Evolutionary conservation across 768 basidiomycete genomes (phyloP), one percentile per base, ranked within the genome.

Genomic region (Tricholoma flavovirens): DNA sequence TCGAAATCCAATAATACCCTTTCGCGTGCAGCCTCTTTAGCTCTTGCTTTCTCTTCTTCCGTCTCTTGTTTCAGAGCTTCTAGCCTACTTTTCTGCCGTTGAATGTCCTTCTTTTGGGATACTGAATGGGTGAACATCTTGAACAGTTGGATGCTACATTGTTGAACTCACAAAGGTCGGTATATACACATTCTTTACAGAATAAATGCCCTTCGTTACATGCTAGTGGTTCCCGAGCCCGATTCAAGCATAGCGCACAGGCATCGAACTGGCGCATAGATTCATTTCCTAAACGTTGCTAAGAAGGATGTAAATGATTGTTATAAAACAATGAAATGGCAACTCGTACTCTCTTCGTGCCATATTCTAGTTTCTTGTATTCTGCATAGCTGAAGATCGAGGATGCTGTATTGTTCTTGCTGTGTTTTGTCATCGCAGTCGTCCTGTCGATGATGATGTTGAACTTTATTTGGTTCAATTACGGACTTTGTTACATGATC

Each of bases 101-200:
- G 94, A 60, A 98, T 94, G 59, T 91, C 88, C 61, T 87, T 88
- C 73, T 93, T 95, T 77, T 98, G 97, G 24, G 78, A 75, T 62
- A 96, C 90, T 91, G 64, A 29, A 57, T 38, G 58, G 48, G 51
- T 67, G 49, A 64, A 46, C 45, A 46, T 36, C 17, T 26, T 50
- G 33, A 17, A 24, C 14, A 9, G 12, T n/a, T 15, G 38, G 10
- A 26, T 7, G 40, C 33, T 1, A 8, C 11, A 26, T 6, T 29
- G 46, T 21, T 10, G 19, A 53, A 74, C 87, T 67, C 73, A 90
- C 89, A 69, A 26, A 96, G 82, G 66, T 95, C 91, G 1, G 87
- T 83, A 57, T 94, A 84, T 22, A 88, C 87, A 64, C 97, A 98
- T 73, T 98, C 96, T 67, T 89, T 92, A 79, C 97, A 99, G 69